Evolutionary conservation across 495 filamentous ascomycete genomes (phyloP).

Genomic region (Parathielavia hyrcaniae): DNA sequence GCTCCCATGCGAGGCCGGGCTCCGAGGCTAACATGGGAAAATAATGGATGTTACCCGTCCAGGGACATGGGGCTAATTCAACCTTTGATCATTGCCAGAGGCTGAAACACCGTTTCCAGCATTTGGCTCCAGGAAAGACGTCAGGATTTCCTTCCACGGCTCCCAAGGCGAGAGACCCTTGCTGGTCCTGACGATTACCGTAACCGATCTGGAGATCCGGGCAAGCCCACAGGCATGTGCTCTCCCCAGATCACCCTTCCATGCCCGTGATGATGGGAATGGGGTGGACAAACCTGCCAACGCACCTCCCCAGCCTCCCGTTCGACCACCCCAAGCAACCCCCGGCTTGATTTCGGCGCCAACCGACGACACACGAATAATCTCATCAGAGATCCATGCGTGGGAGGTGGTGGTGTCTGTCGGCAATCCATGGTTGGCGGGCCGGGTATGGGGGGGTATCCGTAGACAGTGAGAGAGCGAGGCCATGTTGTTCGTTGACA

Average conservation of each 20-base stretch:
- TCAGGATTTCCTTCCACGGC: slow-evolving; percentile 30
- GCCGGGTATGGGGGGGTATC: not conserved
- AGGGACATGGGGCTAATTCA: slow-evolving; percentile 33
- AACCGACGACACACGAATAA: not conserved
- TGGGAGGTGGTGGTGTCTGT: not conserved
- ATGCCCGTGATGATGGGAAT: slow-evolving; percentile 11
- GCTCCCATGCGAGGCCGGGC: slow-evolving; percentile 17
- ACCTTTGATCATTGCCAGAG: slow-evolving; percentile 37
- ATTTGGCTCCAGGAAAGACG: slow-evolving; percentile 32
- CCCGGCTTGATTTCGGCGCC: slow-evolving; percentile 9
- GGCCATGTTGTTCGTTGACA: no score
- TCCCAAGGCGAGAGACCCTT: slow-evolving; percentile 23
- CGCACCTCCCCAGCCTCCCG: not conserved
- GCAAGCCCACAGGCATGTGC: slow-evolving; percentile 8
- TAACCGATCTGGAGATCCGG: slow-evolving; percentile 31
- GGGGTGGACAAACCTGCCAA: not conserved
- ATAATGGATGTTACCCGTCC: slow-evolving; percentile 28
- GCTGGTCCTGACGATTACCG: slow-evolving; percentile 27
- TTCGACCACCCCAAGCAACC: not conserved
- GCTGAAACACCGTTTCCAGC: slow-evolving; percentile 37
- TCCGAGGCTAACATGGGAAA: slow-evolving; percentile 34
- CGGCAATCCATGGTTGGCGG: not conserved
- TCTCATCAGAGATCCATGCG: not conserved
- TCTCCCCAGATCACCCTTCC: slow-evolving; percentile 12
- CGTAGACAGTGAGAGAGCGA: no score